Percentiles rank a stretch among this genome's conserved stretches.
These are phyloP conservation scores for Dactylellina leptospora DNA, from an alignment of 2,329 filamentous ascomycete genomes.

Conservation along the genomic window DNA sequence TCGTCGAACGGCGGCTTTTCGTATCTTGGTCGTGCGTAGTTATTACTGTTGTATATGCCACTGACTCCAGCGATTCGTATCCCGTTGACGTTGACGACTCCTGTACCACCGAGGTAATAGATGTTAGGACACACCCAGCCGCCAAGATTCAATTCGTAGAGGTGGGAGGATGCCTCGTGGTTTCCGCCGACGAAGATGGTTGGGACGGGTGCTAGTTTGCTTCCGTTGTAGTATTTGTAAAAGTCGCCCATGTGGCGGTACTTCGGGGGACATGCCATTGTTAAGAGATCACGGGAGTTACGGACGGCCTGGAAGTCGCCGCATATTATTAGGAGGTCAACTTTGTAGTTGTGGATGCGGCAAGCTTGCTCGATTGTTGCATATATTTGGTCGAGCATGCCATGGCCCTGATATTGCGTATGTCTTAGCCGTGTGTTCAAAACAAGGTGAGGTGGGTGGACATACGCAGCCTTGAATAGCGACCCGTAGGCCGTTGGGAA, in stretches of 20 bases:
- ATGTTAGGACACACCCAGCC: slow-evolving; percentile 98
- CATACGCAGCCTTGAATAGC: slow-evolving; percentile 87
- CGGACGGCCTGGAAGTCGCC: slow-evolving; percentile 96
- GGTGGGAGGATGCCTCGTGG: slow-evolving; percentile 88
- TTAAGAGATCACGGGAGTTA: slow-evolving; percentile 84
- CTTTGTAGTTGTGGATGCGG: slow-evolving; percentile 64
- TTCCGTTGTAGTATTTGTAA: slow-evolving; percentile 88
- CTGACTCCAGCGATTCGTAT: slow-evolving; percentile 88
- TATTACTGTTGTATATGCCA: slow-evolving; percentile 92
- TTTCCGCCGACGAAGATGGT: slow-evolving; percentile 95
- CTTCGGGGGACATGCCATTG: slow-evolving; percentile 88
- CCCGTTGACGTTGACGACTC: slow-evolving; percentile 82
- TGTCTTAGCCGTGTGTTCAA: slow-evolving; percentile 35
- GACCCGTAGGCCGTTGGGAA: slow-evolving; percentile 70
- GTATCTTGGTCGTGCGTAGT: slow-evolving; percentile 83
- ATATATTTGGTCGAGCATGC: slow-evolving; percentile 90
- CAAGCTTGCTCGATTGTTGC: slow-evolving; percentile 76
- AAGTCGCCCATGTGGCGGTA: slow-evolving; percentile 92
- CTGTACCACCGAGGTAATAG: slow-evolving; percentile 94
- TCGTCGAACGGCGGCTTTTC: slow-evolving; percentile 85
- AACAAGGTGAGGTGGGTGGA: slow-evolving; percentile 48
- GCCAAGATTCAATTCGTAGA: slow-evolving; percentile 91
- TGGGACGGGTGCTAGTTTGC: slow-evolving; percentile 79
- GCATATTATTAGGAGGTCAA: slow-evolving; percentile 92
- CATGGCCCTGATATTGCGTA: slow-evolving; percentile 75